Evolutionary conservation across 495 filamentous ascomycete species (phyloP).

Genomic region (Rostrohypoxylon terebratum): DNA sequence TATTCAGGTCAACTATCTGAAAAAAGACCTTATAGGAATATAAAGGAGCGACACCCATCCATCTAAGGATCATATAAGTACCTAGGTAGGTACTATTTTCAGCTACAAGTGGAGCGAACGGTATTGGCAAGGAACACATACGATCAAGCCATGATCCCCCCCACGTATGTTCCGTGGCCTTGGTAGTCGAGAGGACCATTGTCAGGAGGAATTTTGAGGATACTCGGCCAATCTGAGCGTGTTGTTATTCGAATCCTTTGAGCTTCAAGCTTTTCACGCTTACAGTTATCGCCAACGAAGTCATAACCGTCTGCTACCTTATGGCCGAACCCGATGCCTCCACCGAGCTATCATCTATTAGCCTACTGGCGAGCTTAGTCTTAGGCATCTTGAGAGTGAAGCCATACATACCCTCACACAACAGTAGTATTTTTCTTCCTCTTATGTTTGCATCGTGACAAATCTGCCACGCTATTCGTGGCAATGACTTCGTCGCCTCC

Average conservation of each 20-base stretch:
- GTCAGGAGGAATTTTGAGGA: conserved; percentile 42
- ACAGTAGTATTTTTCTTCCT: no score
- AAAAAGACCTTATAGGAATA: conserved; percentile 58
- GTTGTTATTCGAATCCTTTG: not conserved
- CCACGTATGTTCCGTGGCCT: conserved; percentile 58
- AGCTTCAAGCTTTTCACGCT: not conserved
- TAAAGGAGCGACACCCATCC: conserved; percentile 60
- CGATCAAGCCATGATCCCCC: conserved; percentile 53
- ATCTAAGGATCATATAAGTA: conserved; percentile 38
- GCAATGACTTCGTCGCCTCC: no score
- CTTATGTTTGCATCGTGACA: no score
- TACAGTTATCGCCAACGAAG: conserved; percentile 49
- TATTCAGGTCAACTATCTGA: conserved; percentile 9
- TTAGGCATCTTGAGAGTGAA: not conserved
- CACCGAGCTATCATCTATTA: conserved; percentile 48
- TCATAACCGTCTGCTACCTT: conserved; percentile 55
- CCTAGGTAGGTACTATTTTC: conserved; percentile 1
- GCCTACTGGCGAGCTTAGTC: not conserved
- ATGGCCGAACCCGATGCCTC: conserved; percentile 55
- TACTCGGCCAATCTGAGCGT: conserved; percentile 21
- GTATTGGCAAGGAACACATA: not conserved
- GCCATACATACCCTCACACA: no score
- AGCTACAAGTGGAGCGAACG: not conserved
- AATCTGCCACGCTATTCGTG: no score
- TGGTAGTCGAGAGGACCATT: conserved; percentile 53